These are phyloP conservation scores for Hamamelis virginiana DNA, from an alignment of 164 flowering plant genomes.

Conservation along the genomic window DNA sequence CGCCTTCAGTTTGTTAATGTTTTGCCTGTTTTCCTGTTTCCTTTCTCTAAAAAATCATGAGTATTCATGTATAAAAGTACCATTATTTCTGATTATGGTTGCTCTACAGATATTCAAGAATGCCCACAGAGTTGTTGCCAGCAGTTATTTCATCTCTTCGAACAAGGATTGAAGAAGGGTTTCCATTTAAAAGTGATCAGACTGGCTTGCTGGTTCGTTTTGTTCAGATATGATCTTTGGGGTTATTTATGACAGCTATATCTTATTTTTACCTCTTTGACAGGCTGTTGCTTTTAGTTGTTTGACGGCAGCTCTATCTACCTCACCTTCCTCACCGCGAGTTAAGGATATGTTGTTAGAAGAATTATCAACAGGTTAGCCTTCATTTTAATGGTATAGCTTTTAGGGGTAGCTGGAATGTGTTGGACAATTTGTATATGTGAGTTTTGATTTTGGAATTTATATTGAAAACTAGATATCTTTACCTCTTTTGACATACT, in stretches of 20 bases:
- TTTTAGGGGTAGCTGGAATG: not conserved
- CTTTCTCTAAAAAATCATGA: not conserved
- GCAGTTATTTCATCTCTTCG: conserved; percentile 53
- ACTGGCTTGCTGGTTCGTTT: conserved; percentile 65
- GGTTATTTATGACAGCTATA: not conserved
- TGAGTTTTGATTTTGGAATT: too few species aligned
- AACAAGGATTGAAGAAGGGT: conserved; percentile 46
- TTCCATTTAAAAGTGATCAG: conserved; percentile 60
- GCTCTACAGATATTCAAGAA: conserved; percentile 70
- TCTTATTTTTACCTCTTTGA: conserved; percentile 6
- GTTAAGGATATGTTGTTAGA: conserved; percentile 60
- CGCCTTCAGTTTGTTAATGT: not conserved
- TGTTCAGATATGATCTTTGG: not conserved
- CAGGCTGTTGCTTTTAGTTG: conserved; percentile 76
- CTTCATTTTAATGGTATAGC: not conserved
- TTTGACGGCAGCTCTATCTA: conserved; percentile 73
- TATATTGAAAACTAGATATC: too few species aligned
- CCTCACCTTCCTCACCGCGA: conserved; percentile 56
- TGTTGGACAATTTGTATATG: too few species aligned
- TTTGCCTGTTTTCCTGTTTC: not conserved
- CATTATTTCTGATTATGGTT: conserved; percentile 3
- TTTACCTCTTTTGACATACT: not conserved
- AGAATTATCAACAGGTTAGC: conserved; percentile 65
- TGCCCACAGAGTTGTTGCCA: conserved; percentile 79
- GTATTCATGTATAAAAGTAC: not conserved